Base-by-base conservation (phyloP, 2,329 filamentous ascomycete genomes). In the Emmonsia crescens region DNA sequence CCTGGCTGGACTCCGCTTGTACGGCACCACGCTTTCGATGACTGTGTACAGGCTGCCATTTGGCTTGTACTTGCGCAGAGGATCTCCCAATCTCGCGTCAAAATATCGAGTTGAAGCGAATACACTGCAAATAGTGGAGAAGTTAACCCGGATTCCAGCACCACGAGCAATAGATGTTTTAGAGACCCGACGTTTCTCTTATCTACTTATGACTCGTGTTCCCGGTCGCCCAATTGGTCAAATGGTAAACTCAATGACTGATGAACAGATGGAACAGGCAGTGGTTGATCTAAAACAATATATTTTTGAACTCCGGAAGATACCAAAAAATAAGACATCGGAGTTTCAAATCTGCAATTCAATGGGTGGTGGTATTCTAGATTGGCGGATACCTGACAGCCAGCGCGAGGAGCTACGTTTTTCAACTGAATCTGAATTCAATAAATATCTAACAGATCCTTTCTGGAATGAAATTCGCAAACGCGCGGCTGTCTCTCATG, bases 141-240 rank as follows among this genome's bases (percentile, higher is more conserved):
- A 62, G 27, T 63, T 48, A 2, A 64, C 63, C 5, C 5, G 36
- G 8, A 63, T 64, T 36, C 61, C 64, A 12, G 61, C 62, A 27
- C 64, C 64, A 4, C 44, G 59, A 24, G 49, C 60, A 10, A 60
- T 66, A 29, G 63, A 66, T 61, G 60, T 63, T 19, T 48, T 64
- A 9, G 5, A 36, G 14, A 63, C 61, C 24, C 42, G 38, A 29
- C 44, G 21, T 9, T 60, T 42, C 44, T 60, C 63, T 2, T 64
- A 64, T 21, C 46, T 66, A n/a, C 61, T 66, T 19, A 64, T 66
- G 64, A 66, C 64, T 54, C 36, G 61, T 24, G 64, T 66, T 38
- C 61, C 64, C 9, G 64, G 63, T 12, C 61, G 61, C 36, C 64
- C 64, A 1, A 66, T 64, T 27, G 64, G 64, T 1, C 61, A 27